Percentiles rank a stretch among this genome's conserved stretches.
phyloP scores from a whole-genome alignment of 176 grass and related monocot species.

The Bolboschoenus planiculmis region DNA sequence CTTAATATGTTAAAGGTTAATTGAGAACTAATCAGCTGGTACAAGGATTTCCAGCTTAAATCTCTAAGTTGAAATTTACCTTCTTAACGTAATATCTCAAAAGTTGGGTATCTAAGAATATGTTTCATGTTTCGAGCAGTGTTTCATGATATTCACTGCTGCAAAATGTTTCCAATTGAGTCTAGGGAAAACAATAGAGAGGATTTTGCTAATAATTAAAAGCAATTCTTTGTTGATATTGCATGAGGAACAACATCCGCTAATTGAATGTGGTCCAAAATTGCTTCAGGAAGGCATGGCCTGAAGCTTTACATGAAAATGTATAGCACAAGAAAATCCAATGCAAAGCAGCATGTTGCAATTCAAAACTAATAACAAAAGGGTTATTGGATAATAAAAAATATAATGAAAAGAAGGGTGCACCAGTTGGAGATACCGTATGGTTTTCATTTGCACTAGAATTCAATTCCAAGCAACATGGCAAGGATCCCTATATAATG shows the following conservation, averaged over 20 bases:
- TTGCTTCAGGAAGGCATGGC: background rate
- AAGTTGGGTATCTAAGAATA: background rate
- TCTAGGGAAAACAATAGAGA: background rate
- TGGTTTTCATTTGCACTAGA: background rate
- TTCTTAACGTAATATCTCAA: background rate
- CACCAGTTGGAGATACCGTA: background rate
- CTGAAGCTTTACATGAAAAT: background rate
- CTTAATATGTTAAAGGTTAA: background rate
- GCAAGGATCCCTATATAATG: background rate
- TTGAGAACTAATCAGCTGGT: background rate
- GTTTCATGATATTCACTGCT: background rate
- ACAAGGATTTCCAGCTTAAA: background rate
- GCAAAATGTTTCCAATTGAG: background rate
- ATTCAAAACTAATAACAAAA: background rate
- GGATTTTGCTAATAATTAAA: background rate
- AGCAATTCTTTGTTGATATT: background rate
- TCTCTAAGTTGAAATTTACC: background rate
- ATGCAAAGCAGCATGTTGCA: background rate
- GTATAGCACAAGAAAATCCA: background rate
- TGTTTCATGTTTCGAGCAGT: background rate
- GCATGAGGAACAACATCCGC: background rate
- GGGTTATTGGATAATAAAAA: background rate
- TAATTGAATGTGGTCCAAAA: background rate
- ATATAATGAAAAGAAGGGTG: background rate
- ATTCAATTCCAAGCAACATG: background rate